Conservation (phyloP, 768 basidiomycete genomes). For the Amanita pallidorosea region DNA sequence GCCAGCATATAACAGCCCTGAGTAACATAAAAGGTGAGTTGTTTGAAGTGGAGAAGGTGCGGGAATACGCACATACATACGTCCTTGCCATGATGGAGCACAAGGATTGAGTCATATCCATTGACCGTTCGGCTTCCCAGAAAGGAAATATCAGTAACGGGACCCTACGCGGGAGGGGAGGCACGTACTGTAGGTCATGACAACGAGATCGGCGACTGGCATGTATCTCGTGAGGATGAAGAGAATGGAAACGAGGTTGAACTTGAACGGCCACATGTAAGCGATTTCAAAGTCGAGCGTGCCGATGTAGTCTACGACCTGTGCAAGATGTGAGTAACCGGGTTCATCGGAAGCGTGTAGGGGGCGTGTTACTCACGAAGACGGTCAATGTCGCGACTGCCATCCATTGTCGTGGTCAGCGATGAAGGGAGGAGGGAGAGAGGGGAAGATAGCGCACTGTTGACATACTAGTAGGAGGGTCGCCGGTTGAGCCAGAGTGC, state of each 20-base stretch:
- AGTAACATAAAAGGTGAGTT: too few species aligned
- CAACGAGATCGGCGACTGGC: neutral
- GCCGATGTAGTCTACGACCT: conserved; percentile 4
- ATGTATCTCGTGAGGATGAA: conserved; percentile 2
- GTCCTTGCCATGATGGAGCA: neutral
- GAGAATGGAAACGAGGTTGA: conserved; percentile 1
- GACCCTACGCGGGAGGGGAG: too few species aligned
- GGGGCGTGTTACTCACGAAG: neutral
- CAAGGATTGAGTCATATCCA: neutral
- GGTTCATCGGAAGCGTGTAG: too few species aligned
- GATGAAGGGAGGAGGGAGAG: neutral
- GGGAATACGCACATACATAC: conserved; percentile 2
- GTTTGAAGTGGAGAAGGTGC: neutral
- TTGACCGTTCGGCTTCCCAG: neutral
- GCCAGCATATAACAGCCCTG: conserved; percentile 4
- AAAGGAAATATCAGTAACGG: too few species aligned
- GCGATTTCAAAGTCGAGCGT: conserved; percentile 3
- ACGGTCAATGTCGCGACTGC: conserved; percentile 3
- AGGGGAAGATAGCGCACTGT: neutral
- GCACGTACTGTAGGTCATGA: conserved; percentile 3
- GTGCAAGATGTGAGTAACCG: neutral
- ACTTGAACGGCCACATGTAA: conserved; percentile 5
- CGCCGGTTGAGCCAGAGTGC: too few species aligned
- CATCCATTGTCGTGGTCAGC: neutral
- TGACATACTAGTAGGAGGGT: neutral